phyloP scores from a whole-genome alignment of 2,329 filamentous ascomycete genomes.

The Aspergillus quadrilineatus region DNA sequence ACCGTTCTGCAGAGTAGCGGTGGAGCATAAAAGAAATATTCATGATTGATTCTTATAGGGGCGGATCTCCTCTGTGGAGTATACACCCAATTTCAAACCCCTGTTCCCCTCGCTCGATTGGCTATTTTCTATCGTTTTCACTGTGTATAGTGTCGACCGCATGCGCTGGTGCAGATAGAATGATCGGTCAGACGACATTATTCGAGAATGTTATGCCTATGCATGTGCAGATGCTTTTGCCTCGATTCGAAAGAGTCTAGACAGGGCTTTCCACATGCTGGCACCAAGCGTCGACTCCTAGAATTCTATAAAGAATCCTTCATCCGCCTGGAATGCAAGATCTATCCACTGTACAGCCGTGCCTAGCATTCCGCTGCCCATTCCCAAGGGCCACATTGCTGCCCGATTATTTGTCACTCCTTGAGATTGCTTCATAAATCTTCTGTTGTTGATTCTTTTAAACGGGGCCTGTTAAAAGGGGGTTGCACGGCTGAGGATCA shows the following conservation, averaged over 20 bases:
- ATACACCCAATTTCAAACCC: background rate
- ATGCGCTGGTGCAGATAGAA: conserved; percentile 10
- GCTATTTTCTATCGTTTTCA: conserved; percentile 1
- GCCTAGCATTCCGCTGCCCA: conserved; percentile 32
- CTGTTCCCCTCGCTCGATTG: conserved; percentile 2
- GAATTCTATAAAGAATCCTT: conserved; percentile 12
- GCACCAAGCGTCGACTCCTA: conserved; percentile 1
- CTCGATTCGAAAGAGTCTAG: conserved; percentile 12
- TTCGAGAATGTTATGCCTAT: conserved; percentile 10
- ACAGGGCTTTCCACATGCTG: conserved; percentile 4
- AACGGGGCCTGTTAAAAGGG: conserved; percentile 6
- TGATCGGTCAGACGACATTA: conserved; percentile 24
- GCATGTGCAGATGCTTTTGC: conserved; percentile 6
- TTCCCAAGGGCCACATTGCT: conserved; percentile 19
- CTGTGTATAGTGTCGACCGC: conserved; percentile 12
- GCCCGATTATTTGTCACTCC: conserved; percentile 1
- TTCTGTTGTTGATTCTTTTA: background rate
- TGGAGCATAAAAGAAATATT: background rate
- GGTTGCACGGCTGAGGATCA: conserved; percentile 22
- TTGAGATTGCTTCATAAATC: conserved; percentile 2
- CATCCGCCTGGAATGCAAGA: conserved; percentile 20
- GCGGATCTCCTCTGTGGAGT: background rate
- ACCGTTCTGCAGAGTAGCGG: background rate
- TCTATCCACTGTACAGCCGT: conserved; percentile 28
- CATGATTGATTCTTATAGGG: conserved; percentile 1